These are phyloP conservation scores for Lachancea nothofagi DNA, from an alignment of 805 yeast species.

Conservation along the genomic window DNA sequence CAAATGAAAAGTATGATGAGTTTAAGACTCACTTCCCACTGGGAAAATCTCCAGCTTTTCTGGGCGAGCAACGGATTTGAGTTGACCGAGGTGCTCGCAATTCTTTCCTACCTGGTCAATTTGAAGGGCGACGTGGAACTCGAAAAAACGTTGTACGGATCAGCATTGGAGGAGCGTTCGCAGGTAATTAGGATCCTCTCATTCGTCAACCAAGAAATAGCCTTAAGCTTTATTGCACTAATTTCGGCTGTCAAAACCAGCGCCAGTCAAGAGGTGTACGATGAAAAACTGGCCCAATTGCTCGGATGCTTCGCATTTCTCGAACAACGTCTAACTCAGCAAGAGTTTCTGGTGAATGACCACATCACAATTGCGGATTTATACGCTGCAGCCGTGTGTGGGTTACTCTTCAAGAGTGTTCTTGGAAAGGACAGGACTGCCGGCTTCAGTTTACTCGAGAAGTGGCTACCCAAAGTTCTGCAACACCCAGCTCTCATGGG, in stretches of 20 bases:
- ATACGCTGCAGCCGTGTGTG: conserved; percentile 3
- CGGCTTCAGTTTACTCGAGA: no score
- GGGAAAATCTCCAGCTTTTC: conserved; percentile 58
- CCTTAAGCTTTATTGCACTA: conserved; percentile 8
- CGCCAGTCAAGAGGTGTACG: conserved; percentile 7
- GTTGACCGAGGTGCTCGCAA: conserved; percentile 62
- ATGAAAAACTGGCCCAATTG: conserved; percentile 7
- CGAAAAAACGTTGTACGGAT: conserved; percentile 49
- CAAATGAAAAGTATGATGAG: conserved; percentile 21
- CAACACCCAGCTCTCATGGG: no score
- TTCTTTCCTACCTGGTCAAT: conserved; percentile 43
- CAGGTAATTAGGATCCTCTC: conserved; percentile 71
- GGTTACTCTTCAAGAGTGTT: background rate
- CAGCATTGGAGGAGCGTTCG: conserved; percentile 53
- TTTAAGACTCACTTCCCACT: conserved; percentile 55
- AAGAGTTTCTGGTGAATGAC: conserved; percentile 8
- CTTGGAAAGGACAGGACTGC: background rate
- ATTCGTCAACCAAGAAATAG: conserved; percentile 43
- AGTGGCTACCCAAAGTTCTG: no score
- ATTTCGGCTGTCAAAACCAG: conserved; percentile 9
- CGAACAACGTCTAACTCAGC: conserved; percentile 6
- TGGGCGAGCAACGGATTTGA: conserved; percentile 72
- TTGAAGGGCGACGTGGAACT: conserved; percentile 35
- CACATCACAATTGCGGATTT: conserved; percentile 10
- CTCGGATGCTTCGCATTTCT: conserved; percentile 6